phyloP scores from a whole-genome alignment of 768 basidiomycete species.

The Mycena epipterygia region DNA sequence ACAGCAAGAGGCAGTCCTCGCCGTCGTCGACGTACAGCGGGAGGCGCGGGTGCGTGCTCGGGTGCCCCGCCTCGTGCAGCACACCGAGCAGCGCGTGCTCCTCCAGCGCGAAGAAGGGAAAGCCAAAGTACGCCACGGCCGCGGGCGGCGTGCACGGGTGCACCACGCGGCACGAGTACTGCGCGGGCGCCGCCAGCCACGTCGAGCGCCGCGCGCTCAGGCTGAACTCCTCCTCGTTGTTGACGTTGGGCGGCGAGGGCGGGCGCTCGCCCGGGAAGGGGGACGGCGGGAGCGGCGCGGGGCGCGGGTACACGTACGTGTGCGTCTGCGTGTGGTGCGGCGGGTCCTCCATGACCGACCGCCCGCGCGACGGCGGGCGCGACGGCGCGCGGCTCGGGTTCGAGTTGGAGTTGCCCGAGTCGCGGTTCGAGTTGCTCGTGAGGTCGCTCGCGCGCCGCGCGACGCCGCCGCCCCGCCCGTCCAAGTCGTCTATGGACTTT shows the following conservation, averaged over 20 bases:
- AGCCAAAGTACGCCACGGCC: conserved; percentile 75
- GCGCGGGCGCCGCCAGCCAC: conserved; percentile 64
- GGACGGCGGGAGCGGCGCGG: conserved; percentile 14
- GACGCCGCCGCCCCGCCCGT: neutral
- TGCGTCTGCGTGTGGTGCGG: neutral
- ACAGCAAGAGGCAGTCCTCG: conserved; percentile 85
- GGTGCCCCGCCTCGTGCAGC: conserved; percentile 84
- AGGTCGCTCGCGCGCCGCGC: conserved; percentile 30
- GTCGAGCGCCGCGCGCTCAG: conserved; percentile 49
- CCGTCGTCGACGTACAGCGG: conserved; percentile 83
- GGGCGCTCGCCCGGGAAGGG: neutral
- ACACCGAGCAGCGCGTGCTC: conserved; percentile 76
- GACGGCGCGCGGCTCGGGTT: conserved; percentile 7
- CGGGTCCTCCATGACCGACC: neutral
- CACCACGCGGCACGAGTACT: conserved; percentile 78
- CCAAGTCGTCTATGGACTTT: conserved; percentile 5
- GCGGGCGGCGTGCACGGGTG: conserved; percentile 77
- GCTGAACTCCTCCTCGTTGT: conserved; percentile 31
- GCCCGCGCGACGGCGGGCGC: conserved; percentile 11
- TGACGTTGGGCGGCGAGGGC: neutral
- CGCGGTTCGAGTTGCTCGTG: conserved; percentile 4
- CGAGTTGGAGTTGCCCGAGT: conserved; percentile 11
- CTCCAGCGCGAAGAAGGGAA: conserved; percentile 82
- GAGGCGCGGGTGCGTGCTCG: conserved; percentile 77
- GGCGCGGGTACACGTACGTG: conserved; percentile 1